Base-by-base conservation (phyloP, 2,329 filamentous ascomycete species). In the Dactylellina drechsleri region DNA sequence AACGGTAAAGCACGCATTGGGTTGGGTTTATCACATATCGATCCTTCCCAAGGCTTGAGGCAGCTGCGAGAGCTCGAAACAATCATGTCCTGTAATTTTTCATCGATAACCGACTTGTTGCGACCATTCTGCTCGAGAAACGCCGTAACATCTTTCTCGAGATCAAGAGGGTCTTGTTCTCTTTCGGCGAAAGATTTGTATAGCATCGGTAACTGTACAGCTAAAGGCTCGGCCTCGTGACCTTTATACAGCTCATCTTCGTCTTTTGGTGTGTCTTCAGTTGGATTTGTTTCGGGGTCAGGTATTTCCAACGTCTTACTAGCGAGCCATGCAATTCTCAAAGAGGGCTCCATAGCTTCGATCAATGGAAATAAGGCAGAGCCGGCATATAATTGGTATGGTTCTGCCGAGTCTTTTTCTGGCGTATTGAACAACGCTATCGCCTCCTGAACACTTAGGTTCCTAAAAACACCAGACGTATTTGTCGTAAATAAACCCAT, bases 21-120 rank as follows among this genome's bases (percentile, higher is more conserved):
- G 49, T 70, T 23, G 6, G 57, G 57, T 47, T 57, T 70, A 13
- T 57, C 49, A 23, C 49, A 70, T 20, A 70, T 62, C 10, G 47
- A 26, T 20, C 13, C 49, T 36, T 54, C 66, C 47, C 23, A 20
- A 18, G 16, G 52, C 20, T 50, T 59, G 0, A 58, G 16, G n/a
- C n/a, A 43, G 26, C 3, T 7, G 4, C 6, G 15, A 1, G 43
- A 59, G 41, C 10, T 49, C n/a, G 47, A 52, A 56, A 10, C 40
- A 15, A 58, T 49, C 28, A 66, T 36, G 3, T 66, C 40, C 18
- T 57, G 60, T 54, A 64, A n/a, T 16, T 64, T 41, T 47, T 65
- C 36, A n/a, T 18, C 15, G 36, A 56, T 18, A 47, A 15, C 2
- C 13, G 16, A 20, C 26, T 47, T 47, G 31, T 45, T 16, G 15